Base-by-base conservation (phyloP, 2,329 filamentous ascomycete species). In the Fusarium brachygibbosum region DNA sequence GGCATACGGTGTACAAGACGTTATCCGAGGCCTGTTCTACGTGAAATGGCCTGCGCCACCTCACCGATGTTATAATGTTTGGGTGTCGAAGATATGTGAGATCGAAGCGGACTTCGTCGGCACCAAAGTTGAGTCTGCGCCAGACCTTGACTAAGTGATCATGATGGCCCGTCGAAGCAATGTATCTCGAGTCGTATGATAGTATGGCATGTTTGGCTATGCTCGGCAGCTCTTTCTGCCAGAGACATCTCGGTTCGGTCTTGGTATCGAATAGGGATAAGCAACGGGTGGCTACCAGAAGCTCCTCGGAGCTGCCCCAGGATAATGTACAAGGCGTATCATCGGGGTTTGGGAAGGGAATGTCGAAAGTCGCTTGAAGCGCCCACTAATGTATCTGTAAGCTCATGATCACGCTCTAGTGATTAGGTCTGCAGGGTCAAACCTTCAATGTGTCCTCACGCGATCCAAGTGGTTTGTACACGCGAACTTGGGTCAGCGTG, bases 71-170 rank as follows among this genome's bases (percentile, higher is more conserved):
- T n/a, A 99, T 89, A 1, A 90, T 81, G 28, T 87, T 85, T 2
- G 93, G 93, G 77, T 99, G 96, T n/a, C 90, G 85, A 3, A 99
- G 88, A 79, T 98, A 98, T 29, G 90, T 90, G 74, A 97, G 90
- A 74, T 98, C 95, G 79, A 98, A 98, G 58, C 92, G 87, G 38
- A 93, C 91, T 71, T 97, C 91, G 60, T 93, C 91, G 1, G 89
- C 87, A 16, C 93, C 93, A 76, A 95, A 98, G 11, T 91, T 92
- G 25, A 97, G 83, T 54, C 95, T 88, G 68, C 94, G 89, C 96
- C 97, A 99, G 73, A 98, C 87, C 81, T 99, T 98, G 70, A 97
- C 90, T 21, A 98, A 82, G 52, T 91, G 87, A 78, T 98, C 96
- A 76, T 93, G 88, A 50, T 85, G 83, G 41, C 93, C 92, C 14